These are phyloP conservation scores for Alternaria postmessia DNA, from an alignment of 2,329 filamentous ascomycete species.

Conservation along the genomic window DNA sequence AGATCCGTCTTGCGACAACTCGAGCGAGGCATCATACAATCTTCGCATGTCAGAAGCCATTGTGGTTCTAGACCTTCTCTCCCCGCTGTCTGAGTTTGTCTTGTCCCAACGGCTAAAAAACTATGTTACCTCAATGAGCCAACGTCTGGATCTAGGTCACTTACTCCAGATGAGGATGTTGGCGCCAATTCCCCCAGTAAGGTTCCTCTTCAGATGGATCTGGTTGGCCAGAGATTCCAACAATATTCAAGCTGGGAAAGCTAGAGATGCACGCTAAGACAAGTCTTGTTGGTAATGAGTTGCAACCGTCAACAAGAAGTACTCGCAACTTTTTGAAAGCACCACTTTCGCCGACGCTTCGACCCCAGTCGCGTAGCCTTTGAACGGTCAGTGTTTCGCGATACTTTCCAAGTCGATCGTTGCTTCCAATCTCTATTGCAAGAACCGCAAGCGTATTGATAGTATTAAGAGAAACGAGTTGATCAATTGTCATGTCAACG, in stretches of 20 bases:
- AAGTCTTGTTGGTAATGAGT: constrained; percentile 4
- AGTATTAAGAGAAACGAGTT: constrained; percentile 27
- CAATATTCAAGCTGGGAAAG: constrained; percentile 26
- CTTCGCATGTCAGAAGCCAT: constrained; percentile 21
- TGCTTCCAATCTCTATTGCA: constrained; percentile 10
- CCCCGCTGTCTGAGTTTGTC: constrained; percentile 9
- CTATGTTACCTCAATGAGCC: constrained; percentile 1
- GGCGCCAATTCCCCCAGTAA: constrained; percentile 9
- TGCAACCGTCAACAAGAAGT: constrained; percentile 21
- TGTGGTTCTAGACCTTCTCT: constrained; percentile 10
- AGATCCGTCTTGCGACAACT: background rate
- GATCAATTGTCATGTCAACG: constrained; percentile 11
- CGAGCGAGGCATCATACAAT: constrained; percentile 18
- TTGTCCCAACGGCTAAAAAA: background rate
- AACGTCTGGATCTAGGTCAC: background rate
- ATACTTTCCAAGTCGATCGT: background rate
- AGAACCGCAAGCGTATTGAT: constrained; percentile 30
- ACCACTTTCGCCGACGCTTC: constrained; percentile 26
- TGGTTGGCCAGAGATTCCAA: constrained; percentile 15
- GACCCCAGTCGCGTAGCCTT: constrained; percentile 28
- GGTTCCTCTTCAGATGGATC: background rate
- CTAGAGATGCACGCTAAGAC: constrained; percentile 16
- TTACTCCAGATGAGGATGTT: background rate
- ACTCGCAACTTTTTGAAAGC: constrained; percentile 28
- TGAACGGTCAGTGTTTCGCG: constrained; percentile 3